Conservation (phyloP, 2,329 filamentous ascomycete genomes). For the Aspergillus hiratsukae region DNA sequence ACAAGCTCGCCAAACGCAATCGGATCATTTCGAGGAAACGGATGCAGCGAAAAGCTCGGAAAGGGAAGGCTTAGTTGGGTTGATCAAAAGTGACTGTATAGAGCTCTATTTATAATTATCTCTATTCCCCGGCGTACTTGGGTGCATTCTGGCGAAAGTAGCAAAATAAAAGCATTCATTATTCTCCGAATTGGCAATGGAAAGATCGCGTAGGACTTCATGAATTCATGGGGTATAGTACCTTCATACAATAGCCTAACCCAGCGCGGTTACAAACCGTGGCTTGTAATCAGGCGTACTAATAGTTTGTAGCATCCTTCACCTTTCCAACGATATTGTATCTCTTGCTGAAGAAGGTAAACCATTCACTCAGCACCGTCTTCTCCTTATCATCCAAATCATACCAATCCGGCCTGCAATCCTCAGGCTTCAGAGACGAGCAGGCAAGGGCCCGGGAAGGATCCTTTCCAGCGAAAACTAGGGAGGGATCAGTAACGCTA, state of each 20-base stretch:
- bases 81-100: slow-evolving; percentile 8
- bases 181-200: neutral
- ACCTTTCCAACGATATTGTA: slow-evolving; percentile 70
- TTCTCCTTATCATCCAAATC: slow-evolving; percentile 82
- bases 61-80: slow-evolving; percentile 33
- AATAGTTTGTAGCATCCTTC: slow-evolving; percentile 35
- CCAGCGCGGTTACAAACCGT: slow-evolving; percentile 5
- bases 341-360: slow-evolving; percentile 91
- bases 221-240: neutral
- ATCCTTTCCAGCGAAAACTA: slow-evolving; percentile 95
- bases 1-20: slow-evolving; percentile 60
- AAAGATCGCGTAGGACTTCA: neutral
- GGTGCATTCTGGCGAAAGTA: neutral
- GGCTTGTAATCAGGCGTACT: slow-evolving; percentile 6
- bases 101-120: slow-evolving; percentile 7
- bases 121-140: slow-evolving; percentile 1
- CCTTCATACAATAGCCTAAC: neutral
- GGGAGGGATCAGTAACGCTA: neutral
- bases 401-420: slow-evolving; percentile 77
- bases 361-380: slow-evolving; percentile 82
- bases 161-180: slow-evolving; percentile 15
- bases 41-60: slow-evolving; percentile 63
- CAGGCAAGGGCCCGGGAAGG: slow-evolving; percentile 85
- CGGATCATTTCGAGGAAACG: slow-evolving; percentile 84
- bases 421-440: slow-evolving; percentile 80